These are phyloP conservation scores for Dendrocalamus latiflorus DNA, from an alignment of 202 grass and related monocot species.

Conservation along the genomic window DNA sequence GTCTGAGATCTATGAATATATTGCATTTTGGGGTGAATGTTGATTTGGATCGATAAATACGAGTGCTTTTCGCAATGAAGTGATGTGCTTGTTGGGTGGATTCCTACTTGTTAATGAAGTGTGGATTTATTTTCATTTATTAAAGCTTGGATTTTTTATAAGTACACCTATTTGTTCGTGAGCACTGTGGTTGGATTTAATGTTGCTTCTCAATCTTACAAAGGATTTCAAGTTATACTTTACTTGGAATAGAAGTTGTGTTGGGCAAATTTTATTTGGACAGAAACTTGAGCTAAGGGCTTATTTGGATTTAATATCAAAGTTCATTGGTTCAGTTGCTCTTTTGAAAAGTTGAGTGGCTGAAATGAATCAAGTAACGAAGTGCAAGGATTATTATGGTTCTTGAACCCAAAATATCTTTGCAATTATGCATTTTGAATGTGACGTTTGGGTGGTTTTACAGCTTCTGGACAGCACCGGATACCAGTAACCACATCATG, in stretches of 20 bases:
- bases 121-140: constrained; percentile 9
- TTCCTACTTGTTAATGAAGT: background rate
- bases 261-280: background rate
- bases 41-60: background rate
- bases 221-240: background rate
- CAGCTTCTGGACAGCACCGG: constrained; percentile 77
- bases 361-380: background rate
- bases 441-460: constrained; percentile 9
- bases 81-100: background rate
- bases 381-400: background rate
- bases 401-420: background rate
- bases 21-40: background rate
- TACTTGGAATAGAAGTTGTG: background rate
- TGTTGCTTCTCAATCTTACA: background rate
- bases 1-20: constrained; percentile 2
- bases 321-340: background rate
- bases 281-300: background rate
- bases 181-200: background rate
- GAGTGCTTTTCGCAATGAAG: background rate
- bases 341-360: background rate
- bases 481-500: constrained; percentile 64
- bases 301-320: background rate
- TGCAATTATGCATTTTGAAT: constrained; percentile 1
- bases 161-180: background rate
- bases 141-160: constrained; percentile 11